phyloP scores from a whole-genome alignment of 1,139 yeast species.

The Debaryomyces psychrophilus region DNA sequence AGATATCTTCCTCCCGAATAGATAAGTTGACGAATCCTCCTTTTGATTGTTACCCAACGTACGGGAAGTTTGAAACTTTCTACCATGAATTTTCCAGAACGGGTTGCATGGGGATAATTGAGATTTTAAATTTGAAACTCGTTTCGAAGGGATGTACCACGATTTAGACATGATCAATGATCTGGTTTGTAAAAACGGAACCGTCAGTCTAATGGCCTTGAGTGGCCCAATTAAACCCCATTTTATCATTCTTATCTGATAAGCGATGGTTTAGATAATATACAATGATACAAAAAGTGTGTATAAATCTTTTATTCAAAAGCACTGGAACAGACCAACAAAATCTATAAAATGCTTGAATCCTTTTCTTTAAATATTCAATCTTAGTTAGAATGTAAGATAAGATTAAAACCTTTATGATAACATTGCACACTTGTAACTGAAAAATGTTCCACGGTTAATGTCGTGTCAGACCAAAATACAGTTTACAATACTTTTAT shows the following conservation, averaged over 20 bases:
- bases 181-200: slow-evolving; percentile 6
- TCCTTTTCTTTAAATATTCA: background rate
- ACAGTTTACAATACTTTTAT: background rate
- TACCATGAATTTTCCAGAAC: background rate
- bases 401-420: background rate
- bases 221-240: slow-evolving; percentile 5
- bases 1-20: slow-evolving; percentile 30
- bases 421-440: background rate
- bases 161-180: background rate
- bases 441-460: background rate
- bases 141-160: background rate
- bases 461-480: slow-evolving; percentile 3
- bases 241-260: slow-evolving; percentile 10
- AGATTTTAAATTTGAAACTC: background rate
- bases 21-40: slow-evolving; percentile 5
- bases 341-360: background rate
- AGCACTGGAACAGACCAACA: background rate
- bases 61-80: slow-evolving; percentile 1
- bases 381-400: background rate
- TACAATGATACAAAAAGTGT: background rate
- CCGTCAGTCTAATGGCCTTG: background rate
- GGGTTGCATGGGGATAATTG: background rate
- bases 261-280: slow-evolving; percentile 3
- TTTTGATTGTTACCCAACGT: background rate
- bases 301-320: background rate